phyloP scores from a whole-genome alignment of 2,329 filamentous ascomycete species.

The Waltergamsia citrina region DNA sequence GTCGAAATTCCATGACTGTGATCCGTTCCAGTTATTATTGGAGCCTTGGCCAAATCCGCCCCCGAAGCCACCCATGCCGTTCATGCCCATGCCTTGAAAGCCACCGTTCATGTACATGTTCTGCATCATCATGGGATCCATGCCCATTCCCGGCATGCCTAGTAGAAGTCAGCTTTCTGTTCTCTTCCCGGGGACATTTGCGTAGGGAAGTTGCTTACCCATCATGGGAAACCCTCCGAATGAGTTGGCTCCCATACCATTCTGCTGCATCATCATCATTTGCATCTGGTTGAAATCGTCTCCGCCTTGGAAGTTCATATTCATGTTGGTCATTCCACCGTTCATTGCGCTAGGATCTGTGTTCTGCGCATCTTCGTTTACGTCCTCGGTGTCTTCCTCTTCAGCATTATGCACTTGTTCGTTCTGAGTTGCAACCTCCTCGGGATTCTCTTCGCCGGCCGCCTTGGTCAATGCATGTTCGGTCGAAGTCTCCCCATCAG shows the following conservation, averaged over 20 bases:
- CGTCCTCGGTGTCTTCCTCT: conserved; percentile 13
- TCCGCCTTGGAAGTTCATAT: conserved; percentile 49
- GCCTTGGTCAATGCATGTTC: no score
- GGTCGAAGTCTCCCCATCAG: no score
- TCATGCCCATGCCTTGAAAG: conserved; percentile 70
- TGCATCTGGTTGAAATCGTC: conserved; percentile 71
- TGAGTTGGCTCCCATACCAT: conserved; percentile 47
- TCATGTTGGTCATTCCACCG: conserved; percentile 28
- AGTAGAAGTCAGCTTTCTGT: neutral
- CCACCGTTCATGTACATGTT: conserved; percentile 73
- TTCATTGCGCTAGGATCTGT: conserved; percentile 18
- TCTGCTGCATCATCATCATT: conserved; percentile 70
- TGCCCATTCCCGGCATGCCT: conserved; percentile 59
- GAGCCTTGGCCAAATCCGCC: conserved; percentile 51
- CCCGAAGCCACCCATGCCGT: conserved; percentile 68
- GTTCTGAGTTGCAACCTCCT: conserved; percentile 7
- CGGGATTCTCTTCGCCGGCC: conserved; percentile 5
- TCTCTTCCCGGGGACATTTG: no score
- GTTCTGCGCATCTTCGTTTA: conserved; percentile 7
- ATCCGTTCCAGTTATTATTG: conserved; percentile 73
- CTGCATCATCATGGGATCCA: conserved; percentile 72
- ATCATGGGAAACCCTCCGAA: conserved; percentile 67
- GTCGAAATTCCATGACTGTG: conserved; percentile 75
- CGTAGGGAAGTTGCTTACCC: conserved; percentile 56
- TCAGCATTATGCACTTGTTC: conserved; percentile 10